Evolutionary conservation across 495 filamentous ascomycete genomes (phyloP).

Genomic region (Aspergillus hancockii): DNA sequence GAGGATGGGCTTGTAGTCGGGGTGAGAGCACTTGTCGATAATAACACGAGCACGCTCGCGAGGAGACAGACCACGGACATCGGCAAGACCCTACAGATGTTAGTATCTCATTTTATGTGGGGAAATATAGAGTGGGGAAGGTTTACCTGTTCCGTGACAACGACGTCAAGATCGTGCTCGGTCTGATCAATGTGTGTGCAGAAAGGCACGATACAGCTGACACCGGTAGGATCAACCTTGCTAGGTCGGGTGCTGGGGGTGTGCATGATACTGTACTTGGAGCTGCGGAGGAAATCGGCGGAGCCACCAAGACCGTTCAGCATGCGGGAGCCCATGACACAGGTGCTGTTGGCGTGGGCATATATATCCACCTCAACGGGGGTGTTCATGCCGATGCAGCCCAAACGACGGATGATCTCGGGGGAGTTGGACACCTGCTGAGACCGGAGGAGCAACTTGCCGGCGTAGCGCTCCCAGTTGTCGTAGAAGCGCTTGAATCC

Average conservation of each 20-base stretch:
- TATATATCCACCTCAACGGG: constrained; percentile 94
- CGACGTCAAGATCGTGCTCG: constrained; percentile 84
- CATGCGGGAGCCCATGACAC: constrained; percentile 90
- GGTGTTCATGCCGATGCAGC: constrained; percentile 94
- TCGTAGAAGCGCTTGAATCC: constrained; percentile 93
- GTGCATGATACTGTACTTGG: constrained; percentile 95
- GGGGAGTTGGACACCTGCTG: constrained; percentile 92
- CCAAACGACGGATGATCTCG: constrained; percentile 87
- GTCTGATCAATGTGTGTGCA: constrained; percentile 93
- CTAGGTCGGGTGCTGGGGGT: constrained; percentile 77
- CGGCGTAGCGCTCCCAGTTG: constrained; percentile 76
- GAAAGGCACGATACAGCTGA: constrained; percentile 89
- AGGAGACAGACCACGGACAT: constrained; percentile 80
- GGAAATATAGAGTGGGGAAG: not conserved
- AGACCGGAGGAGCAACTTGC: constrained; percentile 83
- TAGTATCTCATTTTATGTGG: not conserved
- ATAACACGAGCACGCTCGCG: constrained; percentile 82
- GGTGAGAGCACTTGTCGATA: constrained; percentile 86
- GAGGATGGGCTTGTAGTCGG: constrained; percentile 80
- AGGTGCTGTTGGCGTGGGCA: constrained; percentile 89
- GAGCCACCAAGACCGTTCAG: constrained; percentile 88
- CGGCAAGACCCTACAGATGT: constrained; percentile 62
- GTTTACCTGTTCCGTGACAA: constrained; percentile 74
- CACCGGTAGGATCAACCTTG: constrained; percentile 81
- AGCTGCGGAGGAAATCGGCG: constrained; percentile 80